Conservation (phyloP, 169 alveolate species). For the Plasmodium reichenowi region DNA sequence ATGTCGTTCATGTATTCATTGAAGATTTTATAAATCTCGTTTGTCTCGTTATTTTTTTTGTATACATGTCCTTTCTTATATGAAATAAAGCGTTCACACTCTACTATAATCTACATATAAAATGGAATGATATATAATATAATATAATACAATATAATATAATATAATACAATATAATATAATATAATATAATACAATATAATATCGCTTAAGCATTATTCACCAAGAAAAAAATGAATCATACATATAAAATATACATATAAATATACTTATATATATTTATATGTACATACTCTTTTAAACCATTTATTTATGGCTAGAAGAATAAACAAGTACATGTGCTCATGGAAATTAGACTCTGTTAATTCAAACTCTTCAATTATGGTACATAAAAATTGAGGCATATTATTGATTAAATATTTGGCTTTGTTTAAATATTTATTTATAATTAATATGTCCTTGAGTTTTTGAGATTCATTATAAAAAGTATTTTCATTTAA, state of each 20-base stretch:
- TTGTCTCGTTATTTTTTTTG: conserved; percentile 28
- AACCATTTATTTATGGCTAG: conserved; percentile 62
- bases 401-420: conserved; percentile 22
- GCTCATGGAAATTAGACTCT: conserved; percentile 24
- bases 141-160: no score
- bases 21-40: conserved; percentile 10
- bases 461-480: conserved; percentile 28
- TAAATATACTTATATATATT: conserved; percentile 4
- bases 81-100: conserved; percentile 57
- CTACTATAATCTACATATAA: conserved; percentile 13
- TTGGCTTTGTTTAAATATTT: conserved; percentile 55
- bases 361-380: conserved; percentile 57
- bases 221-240: not conserved
- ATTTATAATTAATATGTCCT: conserved; percentile 48
- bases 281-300: conserved; percentile 28
- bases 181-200: no score
- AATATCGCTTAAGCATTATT: not conserved
- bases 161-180: not conserved
- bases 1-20: conserved; percentile 52
- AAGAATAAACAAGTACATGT: conserved; percentile 59
- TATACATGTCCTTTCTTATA: conserved; percentile 5
- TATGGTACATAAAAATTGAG: conserved; percentile 45
- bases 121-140: not conserved
- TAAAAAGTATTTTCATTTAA: conserved; percentile 28
- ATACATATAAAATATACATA: not conserved